Evolutionary conservation across 2,329 filamentous ascomycete species (phyloP), one percentile per base, ranked within the genome.

Genomic region (Beauveria varroae): DNA sequence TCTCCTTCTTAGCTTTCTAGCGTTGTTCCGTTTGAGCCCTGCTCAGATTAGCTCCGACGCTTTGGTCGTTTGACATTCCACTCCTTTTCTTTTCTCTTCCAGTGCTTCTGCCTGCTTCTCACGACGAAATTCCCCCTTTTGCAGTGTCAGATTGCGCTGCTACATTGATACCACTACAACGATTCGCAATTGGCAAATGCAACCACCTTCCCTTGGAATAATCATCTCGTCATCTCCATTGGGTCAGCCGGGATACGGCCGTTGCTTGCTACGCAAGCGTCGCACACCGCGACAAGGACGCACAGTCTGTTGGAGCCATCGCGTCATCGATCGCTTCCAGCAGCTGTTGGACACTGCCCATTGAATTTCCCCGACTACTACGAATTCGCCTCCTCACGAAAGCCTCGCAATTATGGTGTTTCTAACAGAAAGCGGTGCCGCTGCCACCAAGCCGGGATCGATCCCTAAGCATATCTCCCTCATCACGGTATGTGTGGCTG

Each of bases 401-500:
- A 26, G 8, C 26, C n/a, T 28, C 20, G 49, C 40, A 18, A 37
- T 14, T 41, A 60, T 60, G 57, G 57, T 9, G 14, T 60, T 53
- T 28, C 49, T 60, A 18, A 20, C 50, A 37, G 28, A 47, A 26
- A n/a, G 55, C 28, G 37, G 57, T 40, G 49, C n/a, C 16, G 57
- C 41, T 16, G 57, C 28, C 16, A 41, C 57, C 57, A 60, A 60
- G 57, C 57, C 57, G 40, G 57, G 57, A 24, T 60, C 57, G 14
- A 60, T 60, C 40, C 41, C 57, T 12, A 60, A 46, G 40, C 40
- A 60, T 10, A 26, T 69, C 44, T 68, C 67, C n/a, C 56, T 66
- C 56, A 63, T 70, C 41, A 66, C 66, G 57, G 66, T 68, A 61
- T 49, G 60, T 40, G 22, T 24, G 24, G 37, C 16, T 52, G 37